These are phyloP conservation scores for Penicillium canariense DNA, from an alignment of 495 filamentous ascomycete species.

Conservation along the genomic window DNA sequence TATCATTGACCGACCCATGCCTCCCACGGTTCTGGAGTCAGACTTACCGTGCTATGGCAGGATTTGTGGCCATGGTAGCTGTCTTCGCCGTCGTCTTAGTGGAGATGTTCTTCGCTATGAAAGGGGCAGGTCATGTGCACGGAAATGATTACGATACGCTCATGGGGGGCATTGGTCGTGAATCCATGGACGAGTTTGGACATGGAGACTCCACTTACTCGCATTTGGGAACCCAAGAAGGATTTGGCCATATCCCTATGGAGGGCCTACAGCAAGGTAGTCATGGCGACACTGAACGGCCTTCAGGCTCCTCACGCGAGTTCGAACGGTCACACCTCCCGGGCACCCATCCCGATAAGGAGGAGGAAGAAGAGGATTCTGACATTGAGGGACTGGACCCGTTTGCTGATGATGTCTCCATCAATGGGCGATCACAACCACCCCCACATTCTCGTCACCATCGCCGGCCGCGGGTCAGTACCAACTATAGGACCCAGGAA, in stretches of 20 bases:
- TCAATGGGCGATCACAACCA: conserved; percentile 15
- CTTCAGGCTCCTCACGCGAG: conserved; percentile 17
- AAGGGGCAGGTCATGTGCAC: conserved; percentile 51
- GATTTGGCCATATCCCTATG: conserved; percentile 24
- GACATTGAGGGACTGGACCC: conserved; percentile 31
- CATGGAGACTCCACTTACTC: conserved; percentile 21
- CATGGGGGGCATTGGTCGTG: conserved; percentile 32
- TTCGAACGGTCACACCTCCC: conserved; percentile 1
- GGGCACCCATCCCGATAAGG: conserved; percentile 7
- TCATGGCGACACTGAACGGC: conserved; percentile 3
- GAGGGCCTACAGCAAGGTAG: conserved; percentile 20
- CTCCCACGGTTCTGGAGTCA: conserved; percentile 72
- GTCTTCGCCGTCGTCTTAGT: conserved; percentile 71
- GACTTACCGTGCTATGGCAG: conserved; percentile 72
- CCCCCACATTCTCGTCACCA: conserved; percentile 5
- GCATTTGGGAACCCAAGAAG: conserved; percentile 20
- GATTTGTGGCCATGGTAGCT: conserved; percentile 73
- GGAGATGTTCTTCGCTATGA: conserved; percentile 71
- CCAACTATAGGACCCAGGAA: conserved; percentile 13
- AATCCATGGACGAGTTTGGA: conserved; percentile 20
- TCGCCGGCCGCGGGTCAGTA: conserved; percentile 15
- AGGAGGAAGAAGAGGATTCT: conserved; percentile 29
- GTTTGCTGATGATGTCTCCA: conserved; percentile 24
- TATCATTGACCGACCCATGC: conserved; percentile 76
- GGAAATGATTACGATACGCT: conserved; percentile 46